Evolutionary conservation across 129 eudicot genomes (phyloP), one percentile per base, ranked within the genome.

Genomic region (Oenanthe sinensis): DNA sequence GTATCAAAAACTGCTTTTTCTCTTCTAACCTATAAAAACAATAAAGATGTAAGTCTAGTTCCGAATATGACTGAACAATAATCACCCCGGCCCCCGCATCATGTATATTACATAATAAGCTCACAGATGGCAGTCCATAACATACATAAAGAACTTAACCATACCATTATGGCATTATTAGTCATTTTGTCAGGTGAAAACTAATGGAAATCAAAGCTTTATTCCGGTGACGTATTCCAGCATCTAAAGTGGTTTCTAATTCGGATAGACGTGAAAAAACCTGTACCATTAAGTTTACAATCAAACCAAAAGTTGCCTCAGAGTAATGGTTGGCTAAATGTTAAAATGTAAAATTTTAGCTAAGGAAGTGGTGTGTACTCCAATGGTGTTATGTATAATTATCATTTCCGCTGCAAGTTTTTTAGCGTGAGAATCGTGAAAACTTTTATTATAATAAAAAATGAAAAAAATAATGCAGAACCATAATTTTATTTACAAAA

Each of bases 1-100:
- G 96, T 88, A 82, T 96, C 99, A 90, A 88, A 96, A 78, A 96
- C 96, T 72, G 99, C 97, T 80, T 96, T 96, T 84, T 96, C 99
- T 87, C 97, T 90, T 86, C 91, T 96, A 82, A 96, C 97, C 99
- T 96, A 83, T 80, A 84, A 79, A 78, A 48, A 9, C 5, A 43
- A 17, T 1, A 7, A 15, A 44, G 33, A 73, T 24, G 72, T 68
- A 42, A 62, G 55, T 79, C 79, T 43, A 68, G 76, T 37, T 77
- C 33, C 75, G 49, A 62, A 76, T 24, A 86, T 86, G 54, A 36
- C 14, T 3, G 55, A 76, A 79, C n/a, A n/a, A 60, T 8, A 60
- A 10, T 10, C 68, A 60, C 16, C 54, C 7, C 19, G 1, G 20
- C 54, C 20, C 54, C 40, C 77, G 68, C 42, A n/a, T 44, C 12